These are phyloP conservation scores for Comarum palustre DNA, from an alignment of 306 rosid genomes.

Conservation along the genomic window DNA sequence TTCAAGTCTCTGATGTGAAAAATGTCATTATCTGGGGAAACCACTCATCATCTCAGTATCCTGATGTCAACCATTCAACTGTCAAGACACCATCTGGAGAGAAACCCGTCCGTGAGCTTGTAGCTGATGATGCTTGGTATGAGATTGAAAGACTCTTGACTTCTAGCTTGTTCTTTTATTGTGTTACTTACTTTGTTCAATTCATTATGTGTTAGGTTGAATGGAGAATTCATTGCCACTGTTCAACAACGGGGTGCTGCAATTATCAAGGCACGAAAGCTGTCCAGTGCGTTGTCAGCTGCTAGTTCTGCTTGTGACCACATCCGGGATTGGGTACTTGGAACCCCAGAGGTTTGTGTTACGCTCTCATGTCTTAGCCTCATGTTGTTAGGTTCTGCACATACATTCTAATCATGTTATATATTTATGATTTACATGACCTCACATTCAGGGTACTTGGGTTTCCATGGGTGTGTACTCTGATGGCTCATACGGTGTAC, in stretches of 20 bases:
- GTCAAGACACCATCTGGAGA: conserved; percentile 69
- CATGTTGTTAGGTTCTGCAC: not conserved
- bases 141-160: not conserved
- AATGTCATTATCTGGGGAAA: conserved; percentile 97
- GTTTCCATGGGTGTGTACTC: conserved; percentile 99
- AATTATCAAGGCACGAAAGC: conserved; percentile 88
- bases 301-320: conserved; percentile 98
- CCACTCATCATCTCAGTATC: conserved; percentile 95
- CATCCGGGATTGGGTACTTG: conserved; percentile 96
- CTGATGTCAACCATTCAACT: conserved; percentile 94
- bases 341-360: conserved; percentile 81
- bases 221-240: conserved; percentile 78
- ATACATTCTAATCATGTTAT: not conserved
- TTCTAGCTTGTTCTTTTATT: not conserved
- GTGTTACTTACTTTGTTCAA: not conserved
- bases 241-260: conserved; percentile 99
- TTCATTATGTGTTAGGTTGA: conserved; percentile 54
- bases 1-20: conserved; percentile 85
- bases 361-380: conserved; percentile 11
- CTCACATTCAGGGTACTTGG: conserved; percentile 65
- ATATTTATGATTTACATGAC: conserved; percentile 8
- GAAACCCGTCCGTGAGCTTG: conserved; percentile 74
- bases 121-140: conserved; percentile 84
- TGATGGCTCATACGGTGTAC: conserved; percentile 93
- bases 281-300: conserved; percentile 94